These are phyloP conservation scores for Spergularia bocconei DNA, from an alignment of 148 eudicot genomes.

Conservation along the genomic window DNA sequence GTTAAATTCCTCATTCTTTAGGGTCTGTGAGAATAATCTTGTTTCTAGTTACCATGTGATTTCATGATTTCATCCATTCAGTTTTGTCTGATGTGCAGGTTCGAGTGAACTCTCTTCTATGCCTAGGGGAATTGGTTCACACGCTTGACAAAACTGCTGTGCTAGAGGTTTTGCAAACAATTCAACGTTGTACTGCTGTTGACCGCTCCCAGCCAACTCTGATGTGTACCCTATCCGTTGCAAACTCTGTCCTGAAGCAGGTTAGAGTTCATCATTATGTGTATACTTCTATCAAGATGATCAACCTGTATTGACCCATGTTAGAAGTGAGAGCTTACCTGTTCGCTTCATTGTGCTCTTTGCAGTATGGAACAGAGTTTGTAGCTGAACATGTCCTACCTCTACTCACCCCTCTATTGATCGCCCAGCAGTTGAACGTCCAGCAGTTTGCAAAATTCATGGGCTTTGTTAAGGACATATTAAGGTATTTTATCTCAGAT, in stretches of 20 bases:
- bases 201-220: constrained; percentile 96
- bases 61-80: constrained; percentile 15
- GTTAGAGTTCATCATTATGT: constrained; percentile 30
- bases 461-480: constrained; percentile 83
- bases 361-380: constrained; percentile 87
- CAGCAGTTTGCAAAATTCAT: constrained; percentile 98
- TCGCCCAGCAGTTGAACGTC: constrained; percentile 83
- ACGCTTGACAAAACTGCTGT: constrained; percentile 75
- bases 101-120: constrained; percentile 88
- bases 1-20: not conserved
- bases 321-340: not conserved
- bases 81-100: constrained; percentile 55
- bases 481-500: constrained; percentile 48
- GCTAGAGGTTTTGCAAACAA: constrained; percentile 69
- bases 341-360: constrained; percentile 17
- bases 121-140: constrained; percentile 78
- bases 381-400: constrained; percentile 88
- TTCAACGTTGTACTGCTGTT: constrained; percentile 94
- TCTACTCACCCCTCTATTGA: constrained; percentile 69
- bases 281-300: constrained; percentile 1
- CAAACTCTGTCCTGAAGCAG: constrained; percentile 85
- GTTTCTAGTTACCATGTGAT: not conserved
- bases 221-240: constrained; percentile 91
- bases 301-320: not conserved
- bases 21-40: not conserved